Percentiles rank a stretch among this genome's conserved stretches.
These are phyloP conservation scores for Calonectria crousiana DNA, from an alignment of 2,329 filamentous ascomycete genomes.

Conservation along the genomic window DNA sequence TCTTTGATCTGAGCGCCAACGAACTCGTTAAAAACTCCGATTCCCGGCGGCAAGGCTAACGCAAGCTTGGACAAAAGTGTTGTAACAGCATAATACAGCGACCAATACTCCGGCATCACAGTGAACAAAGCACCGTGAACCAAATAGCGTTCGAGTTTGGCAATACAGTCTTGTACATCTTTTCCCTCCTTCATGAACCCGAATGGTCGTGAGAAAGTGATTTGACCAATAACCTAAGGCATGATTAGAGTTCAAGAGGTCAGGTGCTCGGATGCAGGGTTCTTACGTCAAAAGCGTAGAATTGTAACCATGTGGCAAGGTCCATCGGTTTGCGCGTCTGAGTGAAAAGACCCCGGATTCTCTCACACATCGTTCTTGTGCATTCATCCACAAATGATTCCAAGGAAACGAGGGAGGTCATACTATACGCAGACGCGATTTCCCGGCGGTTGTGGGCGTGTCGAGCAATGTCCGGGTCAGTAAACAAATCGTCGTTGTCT, in stretches of 20 bases:
- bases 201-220: background rate
- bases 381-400: constrained; percentile 20
- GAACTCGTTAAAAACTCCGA: constrained; percentile 13
- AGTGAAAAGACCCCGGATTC: background rate
- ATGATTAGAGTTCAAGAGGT: background rate
- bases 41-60: background rate
- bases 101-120: constrained; percentile 11
- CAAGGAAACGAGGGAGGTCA: constrained; percentile 15
- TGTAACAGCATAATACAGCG: background rate
- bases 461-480: constrained; percentile 6
- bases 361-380: background rate
- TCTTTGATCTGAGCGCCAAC: constrained; percentile 12
- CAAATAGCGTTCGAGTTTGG: constrained; percentile 19
- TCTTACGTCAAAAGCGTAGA: constrained; percentile 22
- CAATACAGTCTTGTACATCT: constrained; percentile 14
- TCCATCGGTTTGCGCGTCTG: background rate
- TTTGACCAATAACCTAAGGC: background rate
- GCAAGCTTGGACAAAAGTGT: background rate
- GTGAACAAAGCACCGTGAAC: constrained; percentile 11
- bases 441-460: constrained; percentile 22
- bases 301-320: constrained; percentile 18
- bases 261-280: background rate
- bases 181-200: constrained; percentile 18
- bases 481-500: constrained; percentile 15
- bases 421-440: constrained; percentile 19